Base-by-base conservation (phyloP, 768 basidiomycete species). In the Trametes cinnabarina region DNA sequence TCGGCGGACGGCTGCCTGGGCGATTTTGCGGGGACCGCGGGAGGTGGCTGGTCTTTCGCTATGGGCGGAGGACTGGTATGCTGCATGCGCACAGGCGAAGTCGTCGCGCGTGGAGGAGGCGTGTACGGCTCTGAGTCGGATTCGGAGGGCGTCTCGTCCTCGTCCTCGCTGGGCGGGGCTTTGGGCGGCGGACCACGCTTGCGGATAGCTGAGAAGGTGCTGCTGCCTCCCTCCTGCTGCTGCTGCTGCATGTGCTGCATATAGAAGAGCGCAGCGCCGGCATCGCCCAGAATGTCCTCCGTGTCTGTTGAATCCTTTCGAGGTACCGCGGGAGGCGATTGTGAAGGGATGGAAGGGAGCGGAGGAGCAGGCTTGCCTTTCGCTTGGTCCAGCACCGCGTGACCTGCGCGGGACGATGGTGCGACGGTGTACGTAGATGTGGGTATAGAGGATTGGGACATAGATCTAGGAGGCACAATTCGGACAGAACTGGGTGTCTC, bases 241-340 rank as follows among this genome's bases (percentile, higher is more conserved):
- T 72, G 65, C 67, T 71, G 57, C 30, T 79, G 77, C 48, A 79
- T 69, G 61, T 88, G 80, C 58, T 83, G 82, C 82, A 90, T 85
- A 67, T 84, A 88, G 71, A 81, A 88, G 41, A 89, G 69, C 12
- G 86, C 85, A 15, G 55, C 60, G 23, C 84, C 83, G 11, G 83
- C 83, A 66, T 87, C 86, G 52, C 76, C 72, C 47, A 76, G 73
- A 25, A 87, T 65, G 42, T 73, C 73, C 46, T 76, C 67, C 20
- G 69, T 71, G 32, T 68, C 66, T 19, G 19, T 51, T 2, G 48
- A 20, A 42, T 59, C 22, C 53, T 62, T 53, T 35, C 58, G 51
- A 5, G 57, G 58, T 15, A 59, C 43, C 20, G 56, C 54, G 20
- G 63, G 61, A 5, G 62, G 48, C 25, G 66, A 47, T 69, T 70